These are phyloP conservation scores for Backusella morwellensis DNA, from an alignment of 192 early-diverging fungal species.

Conservation along the genomic window DNA sequence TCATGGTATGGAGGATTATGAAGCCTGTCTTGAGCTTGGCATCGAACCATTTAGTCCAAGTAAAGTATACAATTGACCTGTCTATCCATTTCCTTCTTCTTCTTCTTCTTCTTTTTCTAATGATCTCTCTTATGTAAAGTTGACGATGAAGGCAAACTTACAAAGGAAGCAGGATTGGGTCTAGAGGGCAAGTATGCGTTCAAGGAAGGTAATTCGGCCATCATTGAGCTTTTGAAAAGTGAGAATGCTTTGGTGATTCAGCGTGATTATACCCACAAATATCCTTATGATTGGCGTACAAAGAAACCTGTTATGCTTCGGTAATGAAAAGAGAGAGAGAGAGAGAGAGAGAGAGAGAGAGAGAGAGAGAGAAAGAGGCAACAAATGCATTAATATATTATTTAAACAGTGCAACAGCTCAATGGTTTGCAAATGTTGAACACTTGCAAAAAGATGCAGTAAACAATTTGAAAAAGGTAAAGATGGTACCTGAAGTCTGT, in stretches of 20 bases:
- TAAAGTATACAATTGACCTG: neutral
- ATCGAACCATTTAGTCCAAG: constrained; percentile 63
- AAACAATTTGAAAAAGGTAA: constrained; percentile 49
- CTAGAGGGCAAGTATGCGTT: constrained; percentile 64
- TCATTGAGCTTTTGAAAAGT: constrained; percentile 51
- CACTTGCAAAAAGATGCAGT: constrained; percentile 61
- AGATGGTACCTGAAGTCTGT: constrained; percentile 59
- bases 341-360: neutral
- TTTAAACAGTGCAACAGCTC: constrained; percentile 64
- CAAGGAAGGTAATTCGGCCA: constrained; percentile 52
- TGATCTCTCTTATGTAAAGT: constrained; percentile 32
- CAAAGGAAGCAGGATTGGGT: constrained; percentile 57
- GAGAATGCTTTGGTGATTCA: constrained; percentile 45
- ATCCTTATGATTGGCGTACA: constrained; percentile 85
- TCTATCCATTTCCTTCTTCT: neutral
- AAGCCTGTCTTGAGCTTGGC: constrained; percentile 50
- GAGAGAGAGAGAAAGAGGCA: neutral
- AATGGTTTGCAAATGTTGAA: constrained; percentile 80
- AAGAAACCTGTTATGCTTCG: constrained; percentile 75
- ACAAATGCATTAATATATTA: neutral
- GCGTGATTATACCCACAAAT: constrained; percentile 64
- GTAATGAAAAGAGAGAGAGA: neutral
- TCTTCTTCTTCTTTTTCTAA: neutral
- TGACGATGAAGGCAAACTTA: constrained; percentile 66
- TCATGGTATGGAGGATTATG: constrained; percentile 84